Evolutionary conservation across 192 early-diverging fungal genomes (phyloP).

Genomic region (Mortierella alpina): DNA sequence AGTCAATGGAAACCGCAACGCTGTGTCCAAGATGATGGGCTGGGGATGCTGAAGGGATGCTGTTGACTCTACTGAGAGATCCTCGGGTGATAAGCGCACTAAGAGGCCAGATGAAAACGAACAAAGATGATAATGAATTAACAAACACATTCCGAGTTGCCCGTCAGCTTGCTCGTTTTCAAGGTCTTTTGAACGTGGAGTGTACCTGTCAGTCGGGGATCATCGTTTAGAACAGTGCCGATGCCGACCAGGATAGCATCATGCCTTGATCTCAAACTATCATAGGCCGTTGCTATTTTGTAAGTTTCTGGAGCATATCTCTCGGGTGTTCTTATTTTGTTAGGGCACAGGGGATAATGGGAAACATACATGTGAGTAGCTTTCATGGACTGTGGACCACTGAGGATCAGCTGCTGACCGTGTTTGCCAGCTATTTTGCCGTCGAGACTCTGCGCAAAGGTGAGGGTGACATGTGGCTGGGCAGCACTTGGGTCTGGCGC

Average conservation of each 20-base stretch:
- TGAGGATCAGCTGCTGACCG: conserved; percentile 74
- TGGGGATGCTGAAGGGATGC: conserved; percentile 66
- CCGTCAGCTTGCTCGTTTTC: neutral
- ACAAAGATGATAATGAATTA: neutral
- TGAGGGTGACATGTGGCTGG: conserved; percentile 77
- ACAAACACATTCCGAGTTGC: neutral
- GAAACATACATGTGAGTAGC: conserved; percentile 77
- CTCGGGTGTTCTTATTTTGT: neutral
- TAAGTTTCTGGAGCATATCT: neutral
- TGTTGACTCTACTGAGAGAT: conserved; percentile 10
- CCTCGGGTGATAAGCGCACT: conserved; percentile 28
- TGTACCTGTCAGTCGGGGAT: conserved; percentile 77
- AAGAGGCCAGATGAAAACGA: neutral
- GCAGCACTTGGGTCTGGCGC: neutral
- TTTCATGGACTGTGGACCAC: conserved; percentile 75
- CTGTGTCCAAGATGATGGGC: conserved; percentile 84
- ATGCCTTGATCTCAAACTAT: conserved; percentile 72
- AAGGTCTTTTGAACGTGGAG: neutral
- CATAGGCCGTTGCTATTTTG: neutral
- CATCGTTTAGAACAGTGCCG: conserved; percentile 82
- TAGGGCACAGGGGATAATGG: neutral
- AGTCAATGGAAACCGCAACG: conserved; percentile 67
- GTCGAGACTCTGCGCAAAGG: conserved; percentile 92
- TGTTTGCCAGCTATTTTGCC: conserved; percentile 74
- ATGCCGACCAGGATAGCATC: conserved; percentile 91